Base-by-base conservation (phyloP, 2,329 filamentous ascomycete species). In the Plenodomus biglobosus region DNA sequence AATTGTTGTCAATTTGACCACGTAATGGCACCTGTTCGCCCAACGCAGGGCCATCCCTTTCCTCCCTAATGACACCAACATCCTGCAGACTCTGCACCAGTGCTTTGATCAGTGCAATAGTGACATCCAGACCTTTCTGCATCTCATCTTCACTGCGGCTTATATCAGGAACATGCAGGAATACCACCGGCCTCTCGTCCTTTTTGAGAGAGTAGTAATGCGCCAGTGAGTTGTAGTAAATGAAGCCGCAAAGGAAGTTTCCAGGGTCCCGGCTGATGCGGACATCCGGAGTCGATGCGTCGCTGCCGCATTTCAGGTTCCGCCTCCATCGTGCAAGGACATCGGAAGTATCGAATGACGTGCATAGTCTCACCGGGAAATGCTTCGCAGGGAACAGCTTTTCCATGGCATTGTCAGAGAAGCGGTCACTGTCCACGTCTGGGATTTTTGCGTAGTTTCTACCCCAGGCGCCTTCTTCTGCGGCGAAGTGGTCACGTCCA, bases 201-300 rank as follows among this genome's bases (percentile, higher is more conserved):
- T 58, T 45, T 10, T 55, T 52, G 16, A 61, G 43, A 3, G 40
- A 24, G 20, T 57, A 64, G 34, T 61, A 71, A 32, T 66, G 61
- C 27, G 66, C 67, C 8, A 72, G 47, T 8, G 62, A 64, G 36
- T 68, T 68, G 21, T 62, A 71, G 51, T 72, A 71, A 4, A 68
- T 68, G 42, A 72, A 71, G 0, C 68, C 69, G 15, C 69, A 72
- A 46, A 72, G 24, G 40, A 70, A 71, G 22, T 71, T 71, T 2
- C 69, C 68, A 1, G 69, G 64, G 45, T 72, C 66, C 2, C 53
- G 54, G 11, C 60, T 65, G 1, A 61, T 42, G 1, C 66, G 53
- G 5, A 71, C 64, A 51, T 70, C 67, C 0, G 65, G 52, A 13
- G n/a, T 38, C 6, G 43, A 44, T 18, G 52, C 38, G 0, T 42